phyloP scores from a whole-genome alignment of 441 rosid species.

The Biscutella auriculata region DNA sequence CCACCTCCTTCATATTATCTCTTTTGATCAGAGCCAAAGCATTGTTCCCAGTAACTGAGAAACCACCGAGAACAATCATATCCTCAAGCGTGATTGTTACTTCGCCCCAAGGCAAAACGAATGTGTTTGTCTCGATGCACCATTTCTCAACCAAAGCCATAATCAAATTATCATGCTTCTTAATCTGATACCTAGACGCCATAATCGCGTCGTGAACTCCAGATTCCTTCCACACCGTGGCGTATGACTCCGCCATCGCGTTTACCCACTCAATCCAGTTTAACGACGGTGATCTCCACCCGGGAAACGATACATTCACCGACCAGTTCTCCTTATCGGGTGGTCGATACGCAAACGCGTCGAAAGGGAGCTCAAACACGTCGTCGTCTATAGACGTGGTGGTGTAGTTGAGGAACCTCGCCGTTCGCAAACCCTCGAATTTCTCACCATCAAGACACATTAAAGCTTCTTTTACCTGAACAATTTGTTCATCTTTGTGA shows the following conservation, averaged over 20 bases:
- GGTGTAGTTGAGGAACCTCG: constrained; percentile 21
- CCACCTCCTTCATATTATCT: constrained; percentile 9
- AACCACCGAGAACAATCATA: constrained; percentile 32
- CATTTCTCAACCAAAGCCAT: constrained; percentile 27
- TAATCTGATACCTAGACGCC: constrained; percentile 24
- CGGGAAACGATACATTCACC: constrained; percentile 11
- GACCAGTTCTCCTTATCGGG: background rate
- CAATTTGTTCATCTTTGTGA: constrained; percentile 17
- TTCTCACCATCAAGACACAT: constrained; percentile 11
- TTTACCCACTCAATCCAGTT: constrained; percentile 26
- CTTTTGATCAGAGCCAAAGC: constrained; percentile 12
- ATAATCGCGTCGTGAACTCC: constrained; percentile 29
- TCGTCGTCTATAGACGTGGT: constrained; percentile 15
- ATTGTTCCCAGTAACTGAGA: constrained; percentile 25
- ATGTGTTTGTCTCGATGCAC: constrained; percentile 30
- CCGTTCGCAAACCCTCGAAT: constrained; percentile 14
- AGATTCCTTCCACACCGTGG: constrained; percentile 20
- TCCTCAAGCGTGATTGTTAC: constrained; percentile 34
- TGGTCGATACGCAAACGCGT: constrained; percentile 4
- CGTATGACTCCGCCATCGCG: constrained; percentile 12
- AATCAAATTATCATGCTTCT: constrained; percentile 14
- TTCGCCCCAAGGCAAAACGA: constrained; percentile 34
- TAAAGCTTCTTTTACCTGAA: constrained; percentile 21
- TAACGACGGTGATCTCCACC: constrained; percentile 20
- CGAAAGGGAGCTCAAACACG: constrained; percentile 17